A percentile compares a stretch with the other conserved stretches of the same genome.
Evolutionary conservation across 2,329 filamentous ascomycete genomes (phyloP).

Genomic region (Aspergillus fijiensis): DNA sequence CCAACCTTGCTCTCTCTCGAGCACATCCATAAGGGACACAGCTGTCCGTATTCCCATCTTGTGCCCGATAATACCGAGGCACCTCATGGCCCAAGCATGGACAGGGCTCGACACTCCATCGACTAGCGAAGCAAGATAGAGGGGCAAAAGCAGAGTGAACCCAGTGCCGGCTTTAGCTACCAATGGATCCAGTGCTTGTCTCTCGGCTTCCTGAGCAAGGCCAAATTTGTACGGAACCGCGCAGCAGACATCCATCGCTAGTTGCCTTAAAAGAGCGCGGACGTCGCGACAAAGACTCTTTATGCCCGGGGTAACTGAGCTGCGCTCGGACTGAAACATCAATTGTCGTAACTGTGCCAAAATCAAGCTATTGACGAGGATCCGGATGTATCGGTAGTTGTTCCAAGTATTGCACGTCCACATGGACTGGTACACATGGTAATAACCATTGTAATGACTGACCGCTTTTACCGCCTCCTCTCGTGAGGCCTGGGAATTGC

Average conservation of each 20-base stretch:
- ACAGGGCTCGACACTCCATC: background rate
- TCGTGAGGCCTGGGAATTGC: background rate
- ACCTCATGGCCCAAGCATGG: constrained; percentile 1
- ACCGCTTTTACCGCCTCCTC: background rate
- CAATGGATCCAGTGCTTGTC: background rate
- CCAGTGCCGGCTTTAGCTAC: background rate
- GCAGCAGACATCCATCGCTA: constrained; percentile 4
- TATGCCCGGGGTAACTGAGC: background rate
- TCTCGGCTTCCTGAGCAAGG: background rate
- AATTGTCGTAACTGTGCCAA: background rate
- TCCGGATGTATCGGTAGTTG: constrained; percentile 2
- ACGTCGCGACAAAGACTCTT: background rate
- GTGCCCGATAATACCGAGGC: constrained; percentile 1
- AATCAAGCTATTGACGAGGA: background rate
- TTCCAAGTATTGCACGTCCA: constrained; percentile 6
- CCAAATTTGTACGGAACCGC: constrained; percentile 5
- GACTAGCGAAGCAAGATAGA: background rate
- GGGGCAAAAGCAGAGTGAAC: constrained; percentile 2
- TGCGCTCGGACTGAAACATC: background rate
- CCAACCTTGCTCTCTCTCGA: background rate
- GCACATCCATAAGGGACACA: background rate
- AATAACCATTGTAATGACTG: background rate
- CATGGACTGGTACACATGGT: constrained; percentile 1
- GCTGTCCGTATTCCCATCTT: background rate
- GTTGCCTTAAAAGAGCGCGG: background rate